A percentile compares a stretch with the other conserved stretches of the same genome.
phyloP scores from a whole-genome alignment of 1,284 basidiomycete species.

The Apiotrichum sp. region DNA sequence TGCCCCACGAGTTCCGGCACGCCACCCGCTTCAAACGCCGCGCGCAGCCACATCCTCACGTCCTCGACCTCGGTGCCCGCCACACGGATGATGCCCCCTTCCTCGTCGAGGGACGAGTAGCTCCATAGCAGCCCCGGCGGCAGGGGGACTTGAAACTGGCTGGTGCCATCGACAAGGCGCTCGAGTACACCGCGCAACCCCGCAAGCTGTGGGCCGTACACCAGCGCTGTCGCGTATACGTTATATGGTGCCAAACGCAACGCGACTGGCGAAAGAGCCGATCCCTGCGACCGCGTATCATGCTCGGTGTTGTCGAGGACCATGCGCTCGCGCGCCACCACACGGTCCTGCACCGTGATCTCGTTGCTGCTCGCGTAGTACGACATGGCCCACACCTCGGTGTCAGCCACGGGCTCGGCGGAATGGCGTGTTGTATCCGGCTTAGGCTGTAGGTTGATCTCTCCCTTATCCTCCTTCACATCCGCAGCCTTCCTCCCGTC shows the following conservation, averaged over 20 bases:
- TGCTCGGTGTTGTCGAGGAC: slow-evolving; percentile 7
- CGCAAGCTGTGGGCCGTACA: slow-evolving; percentile 36
- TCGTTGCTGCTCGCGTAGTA: slow-evolving; percentile 82
- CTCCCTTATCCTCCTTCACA: neutral
- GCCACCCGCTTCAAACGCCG: slow-evolving; percentile 27
- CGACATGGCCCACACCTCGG: slow-evolving; percentile 85
- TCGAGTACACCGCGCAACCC: slow-evolving; percentile 26
- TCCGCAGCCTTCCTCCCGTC: slow-evolving; percentile 46
- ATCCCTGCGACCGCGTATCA: neutral
- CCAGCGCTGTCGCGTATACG: slow-evolving; percentile 42
- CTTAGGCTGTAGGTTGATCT: neutral
- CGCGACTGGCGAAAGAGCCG: slow-evolving; percentile 13
- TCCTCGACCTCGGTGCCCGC: slow-evolving; percentile 43
- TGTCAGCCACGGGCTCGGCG: slow-evolving; percentile 32
- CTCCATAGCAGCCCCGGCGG: slow-evolving; percentile 39
- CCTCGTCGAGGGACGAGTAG: slow-evolving; percentile 30
- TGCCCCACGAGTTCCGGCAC: slow-evolving; percentile 39
- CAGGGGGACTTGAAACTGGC: slow-evolving; percentile 34
- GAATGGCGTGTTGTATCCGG: neutral
- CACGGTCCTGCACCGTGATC: slow-evolving; percentile 54
- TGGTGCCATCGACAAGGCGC: slow-evolving; percentile 16
- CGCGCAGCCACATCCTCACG: slow-evolving; percentile 37
- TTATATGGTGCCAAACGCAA: slow-evolving; percentile 40
- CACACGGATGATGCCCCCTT: slow-evolving; percentile 38
- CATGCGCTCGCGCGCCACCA: slow-evolving; percentile 18